Percentiles rank a stretch among this genome's conserved stretches.
Evolutionary conservation across 345 rosid species (phyloP).

Genomic region (Salix viminalis): DNA sequence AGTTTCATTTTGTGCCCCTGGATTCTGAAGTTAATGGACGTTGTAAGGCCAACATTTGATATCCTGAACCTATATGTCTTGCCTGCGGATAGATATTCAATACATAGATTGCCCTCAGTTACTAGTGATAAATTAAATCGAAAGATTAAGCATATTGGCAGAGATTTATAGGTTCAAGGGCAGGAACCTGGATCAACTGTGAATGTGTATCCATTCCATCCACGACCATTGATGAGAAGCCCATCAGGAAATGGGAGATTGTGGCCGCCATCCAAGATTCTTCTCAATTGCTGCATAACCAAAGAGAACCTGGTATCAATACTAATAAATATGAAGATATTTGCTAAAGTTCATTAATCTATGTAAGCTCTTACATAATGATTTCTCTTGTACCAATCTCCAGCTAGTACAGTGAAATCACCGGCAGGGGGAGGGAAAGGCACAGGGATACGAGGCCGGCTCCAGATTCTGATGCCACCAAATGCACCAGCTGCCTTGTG

Average conservation of each 20-base stretch:
- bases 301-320: not conserved
- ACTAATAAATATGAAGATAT: too few species aligned
- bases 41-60: slow-evolving; percentile 66
- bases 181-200: slow-evolving; percentile 26
- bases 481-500: slow-evolving; percentile 84
- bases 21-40: slow-evolving; percentile 71
- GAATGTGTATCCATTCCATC: slow-evolving; percentile 37
- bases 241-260: slow-evolving; percentile 32
- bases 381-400: slow-evolving; percentile 69
- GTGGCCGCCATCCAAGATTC: slow-evolving; percentile 24
- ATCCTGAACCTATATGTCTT: slow-evolving; percentile 70
- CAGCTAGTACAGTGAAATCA: slow-evolving; percentile 64
- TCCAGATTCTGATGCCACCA: slow-evolving; percentile 58
- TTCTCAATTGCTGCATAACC: slow-evolving; percentile 16
- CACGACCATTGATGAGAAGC: slow-evolving; percentile 32
- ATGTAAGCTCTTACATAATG: slow-evolving; percentile 45
- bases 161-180: not conserved
- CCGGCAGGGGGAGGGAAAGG: slow-evolving; percentile 68
- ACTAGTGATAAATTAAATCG: not conserved
- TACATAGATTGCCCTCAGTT: not conserved
- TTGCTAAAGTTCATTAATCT: not conserved
- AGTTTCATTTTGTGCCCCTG: slow-evolving; percentile 73
- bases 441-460: slow-evolving; percentile 70
- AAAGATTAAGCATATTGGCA: not conserved
- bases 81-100: slow-evolving; percentile 31